Evolutionary conservation across 1,284 basidiomycete species (phyloP), one percentile per base, ranked within the genome.

Genomic region (Mycosarcoma mackinlayi): DNA sequence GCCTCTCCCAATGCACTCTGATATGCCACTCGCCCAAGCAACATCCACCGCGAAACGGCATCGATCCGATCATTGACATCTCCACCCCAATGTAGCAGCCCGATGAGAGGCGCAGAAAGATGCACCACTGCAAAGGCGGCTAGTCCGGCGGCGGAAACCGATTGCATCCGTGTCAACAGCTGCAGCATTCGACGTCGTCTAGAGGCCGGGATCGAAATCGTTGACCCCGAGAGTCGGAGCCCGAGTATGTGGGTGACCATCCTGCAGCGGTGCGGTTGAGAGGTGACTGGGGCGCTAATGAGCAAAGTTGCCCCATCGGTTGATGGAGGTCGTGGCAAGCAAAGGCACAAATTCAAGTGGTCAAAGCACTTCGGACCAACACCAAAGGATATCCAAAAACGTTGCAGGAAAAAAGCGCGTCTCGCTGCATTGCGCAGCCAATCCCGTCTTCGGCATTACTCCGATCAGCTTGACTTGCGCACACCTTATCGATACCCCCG

Each of bases 1-100:
- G 57, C 34, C 53, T 81, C 79, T 4, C 74, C 56, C 30, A 71
- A 6, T 3, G 50, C 44, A 28, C 62, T 73, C 55, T 79, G 78
- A 47, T 81, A 81, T 35, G 65, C 76, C 16, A 78, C 77, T 18
- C 79, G 54, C 0, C 78, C 78, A 4, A 81, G 65, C 37, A 81
- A 42, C 79, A 76, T 70, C 67, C 67, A 70, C 10, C 67, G 28
- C 19, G 64, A 66, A 1, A 54, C 56, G 1, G 63, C 58, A 27
- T 71, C 63, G 1, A 65, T 48, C 4, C 68, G 52, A n/a, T 70
- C 67, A 34, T 57, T 61, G 39, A 70, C 47, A 40, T 70, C 67
- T n/a, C 48, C 55, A 1, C 28, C 25, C 1, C 56, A 11, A 21
- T 61, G 44, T 21, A 70, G 9, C 0, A 70, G 42, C 19, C 67